Evolutionary conservation across 2,329 filamentous ascomycete genomes (phyloP), one percentile per base, ranked within the genome.

Genomic region (Hypoxylon rubiginosum): DNA sequence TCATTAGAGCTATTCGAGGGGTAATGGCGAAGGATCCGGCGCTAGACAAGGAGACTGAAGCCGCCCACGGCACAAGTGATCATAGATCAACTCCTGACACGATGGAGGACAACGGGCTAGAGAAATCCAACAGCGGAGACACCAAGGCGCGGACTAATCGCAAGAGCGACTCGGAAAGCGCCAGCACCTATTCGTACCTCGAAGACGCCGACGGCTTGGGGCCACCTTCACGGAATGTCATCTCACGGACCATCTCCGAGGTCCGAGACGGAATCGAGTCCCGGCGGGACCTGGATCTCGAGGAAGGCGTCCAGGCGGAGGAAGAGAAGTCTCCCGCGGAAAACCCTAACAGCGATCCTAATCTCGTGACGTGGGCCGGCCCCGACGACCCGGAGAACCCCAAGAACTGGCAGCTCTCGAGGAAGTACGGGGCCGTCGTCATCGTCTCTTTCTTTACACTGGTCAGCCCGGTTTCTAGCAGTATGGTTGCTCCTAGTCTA

Each of bases 381-480:
- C 83, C 85, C 3, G 80, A 88, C 55, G 84, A 86, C 70, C 79
- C 79, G 0, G 75, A 79, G 39, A 85, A 85, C 69, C 84, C 84
- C 8, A 82, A 82, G 74, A 88, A 89, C 75, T 91, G 88, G 88
- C 64, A 80, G 0, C 78, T 77, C 30, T 78, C 75, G 32, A 84
- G 82, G 73, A 90, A 89, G 75, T 90, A 88, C 88, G 77, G 78
- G 1, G 83, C 83, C 19, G 84, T 86, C 1, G 78, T 87, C 41
- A 80, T 87, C 58, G 80, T 89, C 30, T 85, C 85, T 3, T 77
- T 81, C 53, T 89, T 89, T 73, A 88, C 87, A 1, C 83, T 90
- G 68, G 86, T 90, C 64, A 88, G 87, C 2, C 86, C 86, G 0
- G 81, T 89, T 7, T 85, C 85, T 1, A 88, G 86, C 4, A 86